A percentile compares a stretch with the other conserved stretches of the same genome.
Evolutionary conservation across 176 grass and related monocot genomes (phyloP).

Genomic region (Eleusine indica): DNA sequence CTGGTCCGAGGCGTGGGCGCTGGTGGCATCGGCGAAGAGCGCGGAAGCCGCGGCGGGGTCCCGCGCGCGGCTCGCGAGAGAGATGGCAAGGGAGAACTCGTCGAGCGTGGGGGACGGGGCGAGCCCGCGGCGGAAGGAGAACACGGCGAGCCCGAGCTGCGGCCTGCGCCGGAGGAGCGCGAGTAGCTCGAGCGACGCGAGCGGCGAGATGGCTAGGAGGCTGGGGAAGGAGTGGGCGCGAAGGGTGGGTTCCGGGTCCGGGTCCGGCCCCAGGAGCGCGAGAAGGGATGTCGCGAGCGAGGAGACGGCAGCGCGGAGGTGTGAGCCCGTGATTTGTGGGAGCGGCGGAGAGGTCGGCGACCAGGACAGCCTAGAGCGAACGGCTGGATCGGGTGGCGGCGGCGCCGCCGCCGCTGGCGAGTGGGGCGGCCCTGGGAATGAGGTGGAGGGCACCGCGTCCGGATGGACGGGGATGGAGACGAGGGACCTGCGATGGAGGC

Average conservation of each 20-base stretch:
- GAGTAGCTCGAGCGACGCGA: constrained; percentile 67
- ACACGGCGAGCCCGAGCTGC: constrained; percentile 61
- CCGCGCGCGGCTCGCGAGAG: constrained; percentile 63
- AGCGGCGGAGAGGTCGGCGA: background rate
- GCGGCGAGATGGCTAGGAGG: constrained; percentile 59
- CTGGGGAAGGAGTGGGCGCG: constrained; percentile 40
- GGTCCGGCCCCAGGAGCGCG: constrained; percentile 24
- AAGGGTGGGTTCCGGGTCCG: constrained; percentile 38
- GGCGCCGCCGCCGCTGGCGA: background rate
- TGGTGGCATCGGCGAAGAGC: constrained; percentile 61
- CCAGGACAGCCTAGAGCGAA: background rate
- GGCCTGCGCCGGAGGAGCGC: constrained; percentile 62
- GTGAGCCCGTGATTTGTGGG: constrained; percentile 16
- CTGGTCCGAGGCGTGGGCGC: constrained; percentile 43
- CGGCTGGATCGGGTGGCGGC: constrained; percentile 18
- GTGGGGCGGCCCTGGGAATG: background rate
- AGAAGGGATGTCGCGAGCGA: constrained; percentile 42
- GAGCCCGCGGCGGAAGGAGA: constrained; percentile 56
- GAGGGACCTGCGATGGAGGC: constrained; percentile 7
- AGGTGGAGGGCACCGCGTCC: constrained; percentile 35
- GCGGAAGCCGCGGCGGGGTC: constrained; percentile 42
- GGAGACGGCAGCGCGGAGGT: constrained; percentile 51
- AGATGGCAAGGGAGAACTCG: constrained; percentile 80
- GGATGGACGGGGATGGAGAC: constrained; percentile 23
- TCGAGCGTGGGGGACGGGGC: constrained; percentile 42